Evolutionary conservation across 2,329 filamentous ascomycete species (phyloP).

Genomic region (Cercospora sp.): DNA sequence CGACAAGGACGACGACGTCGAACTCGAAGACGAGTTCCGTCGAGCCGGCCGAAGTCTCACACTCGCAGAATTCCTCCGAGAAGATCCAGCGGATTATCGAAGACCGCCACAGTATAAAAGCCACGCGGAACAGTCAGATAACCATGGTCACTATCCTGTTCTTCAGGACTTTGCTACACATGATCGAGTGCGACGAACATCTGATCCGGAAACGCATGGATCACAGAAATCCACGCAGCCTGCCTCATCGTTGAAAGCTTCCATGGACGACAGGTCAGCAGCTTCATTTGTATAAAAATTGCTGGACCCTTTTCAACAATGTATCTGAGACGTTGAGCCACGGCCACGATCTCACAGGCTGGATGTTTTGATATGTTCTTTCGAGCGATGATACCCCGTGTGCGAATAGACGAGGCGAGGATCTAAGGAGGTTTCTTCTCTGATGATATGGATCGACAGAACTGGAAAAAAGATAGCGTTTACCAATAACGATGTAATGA

Average conservation of each 20-base stretch:
- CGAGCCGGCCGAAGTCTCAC: constrained; percentile 9
- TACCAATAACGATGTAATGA: neutral
- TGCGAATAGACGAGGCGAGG: neutral
- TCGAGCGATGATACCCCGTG: neutral
- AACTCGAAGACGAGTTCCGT: constrained; percentile 10
- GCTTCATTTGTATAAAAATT: constrained; percentile 8
- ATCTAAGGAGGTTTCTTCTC: neutral
- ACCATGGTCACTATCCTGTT: neutral
- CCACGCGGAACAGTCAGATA: neutral
- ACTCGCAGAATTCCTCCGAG: constrained; percentile 6
- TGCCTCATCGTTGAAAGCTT: neutral
- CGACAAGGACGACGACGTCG: constrained; percentile 1
- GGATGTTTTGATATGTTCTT: neutral
- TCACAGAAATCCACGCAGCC: constrained; percentile 2
- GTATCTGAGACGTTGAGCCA: neutral
- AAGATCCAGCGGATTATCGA: neutral
- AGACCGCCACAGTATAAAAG: neutral
- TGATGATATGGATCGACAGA: neutral
- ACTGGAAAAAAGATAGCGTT: neutral
- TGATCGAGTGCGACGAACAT: neutral
- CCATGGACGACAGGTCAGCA: constrained; percentile 3
- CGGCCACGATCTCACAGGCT: neutral
- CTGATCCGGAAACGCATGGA: constrained; percentile 4
- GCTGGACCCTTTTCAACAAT: neutral
- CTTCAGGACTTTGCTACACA: neutral